phyloP scores from a whole-genome alignment of 2,329 filamentous ascomycete species.

The Zymoseptoria brevis region DNA sequence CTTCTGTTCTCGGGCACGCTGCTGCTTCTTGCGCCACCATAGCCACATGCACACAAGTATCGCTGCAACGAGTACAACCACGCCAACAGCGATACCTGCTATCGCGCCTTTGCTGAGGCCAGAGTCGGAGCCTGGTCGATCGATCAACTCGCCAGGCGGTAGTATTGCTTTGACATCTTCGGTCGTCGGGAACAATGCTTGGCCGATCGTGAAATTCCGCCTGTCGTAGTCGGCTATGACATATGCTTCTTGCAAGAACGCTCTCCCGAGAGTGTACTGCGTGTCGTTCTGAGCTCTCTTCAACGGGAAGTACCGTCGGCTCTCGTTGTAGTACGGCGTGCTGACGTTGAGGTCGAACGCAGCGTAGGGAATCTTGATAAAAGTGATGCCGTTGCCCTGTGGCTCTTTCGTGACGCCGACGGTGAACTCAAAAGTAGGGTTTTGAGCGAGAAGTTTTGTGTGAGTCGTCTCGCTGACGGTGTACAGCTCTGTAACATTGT shows the following conservation, averaged over 20 bases:
- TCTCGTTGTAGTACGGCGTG: slow-evolving; percentile 9
- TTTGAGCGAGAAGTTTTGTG: slow-evolving; percentile 23
- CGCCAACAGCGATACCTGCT: slow-evolving; percentile 11
- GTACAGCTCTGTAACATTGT: slow-evolving; percentile 31
- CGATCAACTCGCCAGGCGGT: neutral
- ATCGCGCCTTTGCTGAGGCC: slow-evolving; percentile 10
- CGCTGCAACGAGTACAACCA: neutral
- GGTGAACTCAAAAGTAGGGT: slow-evolving; percentile 33
- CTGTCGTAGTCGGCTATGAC: slow-evolving; percentile 14
- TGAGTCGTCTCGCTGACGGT: slow-evolving; percentile 33
- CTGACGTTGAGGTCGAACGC: slow-evolving; percentile 25
- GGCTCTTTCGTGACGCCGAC: slow-evolving; percentile 5
- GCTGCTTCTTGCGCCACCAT: neutral
- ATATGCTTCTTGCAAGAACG: slow-evolving; percentile 27
- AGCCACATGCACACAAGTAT: neutral
- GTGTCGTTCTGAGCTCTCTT: slow-evolving; percentile 19
- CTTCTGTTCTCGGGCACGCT: neutral
- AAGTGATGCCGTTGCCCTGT: slow-evolving; percentile 6
- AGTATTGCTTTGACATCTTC: slow-evolving; percentile 4
- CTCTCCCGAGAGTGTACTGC: slow-evolving; percentile 24
- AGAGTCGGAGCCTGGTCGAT: neutral
- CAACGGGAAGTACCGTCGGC: slow-evolving; percentile 21
- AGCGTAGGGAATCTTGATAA: slow-evolving; percentile 24
- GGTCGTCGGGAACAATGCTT: slow-evolving; percentile 3
- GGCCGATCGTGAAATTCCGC: slow-evolving; percentile 10